Evolutionary conservation across 208 protist species (phyloP).

Genomic region (Wallacemonas sp.): DNA sequence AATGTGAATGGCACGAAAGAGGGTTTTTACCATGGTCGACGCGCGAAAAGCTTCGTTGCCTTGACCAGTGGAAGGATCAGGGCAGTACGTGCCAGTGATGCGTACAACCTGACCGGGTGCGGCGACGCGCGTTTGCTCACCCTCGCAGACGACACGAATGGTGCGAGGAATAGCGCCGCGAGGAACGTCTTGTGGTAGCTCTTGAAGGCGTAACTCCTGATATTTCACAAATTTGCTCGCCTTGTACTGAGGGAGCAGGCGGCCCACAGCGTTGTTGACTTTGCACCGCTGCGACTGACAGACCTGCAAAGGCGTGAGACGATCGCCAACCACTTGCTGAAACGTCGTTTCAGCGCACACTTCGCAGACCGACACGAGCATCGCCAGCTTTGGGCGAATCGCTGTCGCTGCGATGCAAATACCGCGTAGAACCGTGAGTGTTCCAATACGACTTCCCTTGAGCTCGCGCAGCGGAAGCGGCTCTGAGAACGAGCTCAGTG

Average conservation of each 20-base stretch:
- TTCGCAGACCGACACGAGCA: conserved; percentile 89
- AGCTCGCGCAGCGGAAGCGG: conserved; percentile 72
- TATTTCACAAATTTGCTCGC: conserved; percentile 87
- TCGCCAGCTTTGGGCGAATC: conserved; percentile 77
- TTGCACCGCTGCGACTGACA: conserved; percentile 91
- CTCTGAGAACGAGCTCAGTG: conserved; percentile 37
- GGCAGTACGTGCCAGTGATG: conserved; percentile 82
- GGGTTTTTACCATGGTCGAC: conserved; percentile 87
- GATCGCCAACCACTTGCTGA: conserved; percentile 88
- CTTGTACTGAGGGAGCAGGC: conserved; percentile 84
- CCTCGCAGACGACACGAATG: conserved; percentile 85
- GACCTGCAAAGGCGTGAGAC: conserved; percentile 74
- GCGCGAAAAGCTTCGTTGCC: conserved; percentile 81
- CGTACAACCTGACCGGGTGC: conserved; percentile 78
- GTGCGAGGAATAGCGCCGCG: conserved; percentile 85
- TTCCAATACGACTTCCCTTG: conserved; percentile 75
- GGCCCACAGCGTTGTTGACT: conserved; percentile 74
- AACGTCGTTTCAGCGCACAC: conserved; percentile 89
- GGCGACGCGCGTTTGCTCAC: conserved; percentile 80
- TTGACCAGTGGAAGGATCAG: conserved; percentile 82
- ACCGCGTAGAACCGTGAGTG: conserved; percentile 76
- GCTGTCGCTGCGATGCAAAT: conserved; percentile 90
- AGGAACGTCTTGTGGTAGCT: conserved; percentile 87
- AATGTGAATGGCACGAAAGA: conserved; percentile 75
- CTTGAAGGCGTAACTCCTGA: conserved; percentile 88